phyloP scores from a whole-genome alignment of 257 asterid species.

The Henckelia pumila region DNA sequence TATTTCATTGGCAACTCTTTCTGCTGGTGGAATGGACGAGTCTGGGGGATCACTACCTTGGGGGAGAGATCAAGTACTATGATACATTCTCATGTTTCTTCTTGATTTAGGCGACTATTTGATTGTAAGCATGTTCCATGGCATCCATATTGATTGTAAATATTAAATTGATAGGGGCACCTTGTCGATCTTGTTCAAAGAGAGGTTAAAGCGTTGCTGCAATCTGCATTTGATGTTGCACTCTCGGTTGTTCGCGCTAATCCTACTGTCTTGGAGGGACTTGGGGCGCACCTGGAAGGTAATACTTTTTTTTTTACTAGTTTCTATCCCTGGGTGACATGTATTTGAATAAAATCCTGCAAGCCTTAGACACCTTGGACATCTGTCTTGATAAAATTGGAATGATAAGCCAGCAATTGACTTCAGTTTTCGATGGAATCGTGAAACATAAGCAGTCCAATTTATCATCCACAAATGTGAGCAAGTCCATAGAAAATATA shows the following conservation, averaged over 20 bases:
- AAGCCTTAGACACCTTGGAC: neutral
- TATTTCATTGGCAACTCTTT: conserved; percentile 76
- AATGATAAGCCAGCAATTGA: conserved; percentile 10
- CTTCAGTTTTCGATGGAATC: neutral
- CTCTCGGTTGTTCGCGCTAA: conserved; percentile 90
- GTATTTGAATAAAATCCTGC: neutral
- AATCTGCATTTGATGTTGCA: conserved; percentile 94
- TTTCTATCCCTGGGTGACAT: conserved; percentile 7
- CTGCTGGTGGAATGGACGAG: conserved; percentile 94
- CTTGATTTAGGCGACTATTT: neutral
- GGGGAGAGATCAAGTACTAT: conserved; percentile 88
- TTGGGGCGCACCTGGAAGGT: conserved; percentile 93
- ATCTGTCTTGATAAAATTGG: conserved; percentile 15
- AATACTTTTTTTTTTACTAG: conserved; percentile 13
- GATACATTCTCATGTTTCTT: no score
- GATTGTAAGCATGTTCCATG: neutral
- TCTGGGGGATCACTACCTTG: conserved; percentile 72
- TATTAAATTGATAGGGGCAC: conserved; percentile 61
- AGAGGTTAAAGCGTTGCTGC: conserved; percentile 79
- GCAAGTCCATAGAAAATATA: neutral
- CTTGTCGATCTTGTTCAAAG: conserved; percentile 92
- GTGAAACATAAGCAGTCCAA: neutral
- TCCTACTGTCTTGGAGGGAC: conserved; percentile 82
- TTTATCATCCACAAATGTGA: neutral
- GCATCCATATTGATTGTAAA: conserved; percentile 22